Evolutionary conservation across 257 asterid species (phyloP).

Genomic region (Solanum lycopersicoides): DNA sequence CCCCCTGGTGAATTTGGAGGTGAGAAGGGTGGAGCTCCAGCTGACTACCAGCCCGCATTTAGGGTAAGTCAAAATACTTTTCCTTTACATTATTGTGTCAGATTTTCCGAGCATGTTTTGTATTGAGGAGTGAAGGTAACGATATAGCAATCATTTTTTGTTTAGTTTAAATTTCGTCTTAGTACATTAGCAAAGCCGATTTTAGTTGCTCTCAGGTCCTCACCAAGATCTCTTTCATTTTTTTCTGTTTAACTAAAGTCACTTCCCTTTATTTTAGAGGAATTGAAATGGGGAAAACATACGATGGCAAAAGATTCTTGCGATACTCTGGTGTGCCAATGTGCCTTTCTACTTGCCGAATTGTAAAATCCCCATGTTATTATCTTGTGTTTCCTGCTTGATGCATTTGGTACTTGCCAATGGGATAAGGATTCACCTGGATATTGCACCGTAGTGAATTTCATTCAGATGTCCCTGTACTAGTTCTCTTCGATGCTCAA

Average conservation of each 20-base stretch:
- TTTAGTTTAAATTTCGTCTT: not conserved
- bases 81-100: not conserved
- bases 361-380: not conserved
- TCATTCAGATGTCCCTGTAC: not conserved
- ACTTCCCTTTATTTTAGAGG: not conserved
- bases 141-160: not conserved
- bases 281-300: not conserved
- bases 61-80: slow-evolving; percentile 34
- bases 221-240: not conserved
- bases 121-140: not conserved
- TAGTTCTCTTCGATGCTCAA: not conserved
- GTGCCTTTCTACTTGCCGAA: not conserved
- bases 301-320: not conserved
- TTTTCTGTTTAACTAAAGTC: not conserved
- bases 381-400: not conserved
- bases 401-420: not conserved
- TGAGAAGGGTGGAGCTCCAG: slow-evolving; percentile 96
- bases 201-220: not conserved
- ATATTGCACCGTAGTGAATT: not conserved
- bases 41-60: slow-evolving; percentile 87
- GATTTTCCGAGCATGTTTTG: too few relatives aligned
- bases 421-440: not conserved
- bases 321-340: not conserved
- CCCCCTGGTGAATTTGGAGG: slow-evolving; percentile 81
- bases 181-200: not conserved